Evolutionary conservation across 495 filamentous ascomycete species (phyloP), one percentile per base, ranked within the genome.

Genomic region (Pyrenopolyporus hunteri): DNA sequence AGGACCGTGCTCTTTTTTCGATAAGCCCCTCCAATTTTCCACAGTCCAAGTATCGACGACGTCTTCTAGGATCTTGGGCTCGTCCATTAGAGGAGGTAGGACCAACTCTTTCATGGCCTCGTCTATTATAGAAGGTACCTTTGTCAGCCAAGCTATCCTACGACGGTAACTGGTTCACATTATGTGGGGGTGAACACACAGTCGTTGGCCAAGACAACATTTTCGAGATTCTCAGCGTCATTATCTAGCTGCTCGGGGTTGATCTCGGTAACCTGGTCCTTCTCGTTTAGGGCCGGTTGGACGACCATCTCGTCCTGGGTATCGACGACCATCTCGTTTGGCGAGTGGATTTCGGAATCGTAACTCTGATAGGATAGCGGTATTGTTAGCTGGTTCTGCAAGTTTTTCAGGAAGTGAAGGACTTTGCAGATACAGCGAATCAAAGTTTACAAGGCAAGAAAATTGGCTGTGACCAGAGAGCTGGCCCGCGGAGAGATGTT

Each of bases 201-300:
- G 74, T 96, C 90, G 76, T 85, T 85, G 45, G 91, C 91, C 44
- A 79, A 75, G 52, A 82, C 77, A 56, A 80, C 70, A 42, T 74
- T 76, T 55, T 77, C 72, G 62, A 74, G 70, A 25, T 69, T 73
- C 25, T 78, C 76, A 9, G 57, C 58, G 25, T 67, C 84, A 22
- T 83, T 76, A 25, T 76, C 77, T 14, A 79, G 67, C 46, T 81
- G 76, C 43, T 89, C 88, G 46, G 89, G 87, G 63, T 85, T 87
- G 74, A 97, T 95, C 73, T 90, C 89, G 57, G 90, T 87, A 65
- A 93, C 87, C 72, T 93, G 87, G 51, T 90, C 87, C 70, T 89
- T 87, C 72, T 96, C 94, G 76, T 86, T 83, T 36, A 76, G 76
- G 59, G 85, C 76, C 49, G 77, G 71, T 56, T 82, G 73, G 67